A percentile compares a stretch with the other conserved stretches of the same genome.
These are phyloP conservation scores for Uronychia binucleata DNA, from an alignment of 73 alveolate genomes.

Conservation along the genomic window DNA sequence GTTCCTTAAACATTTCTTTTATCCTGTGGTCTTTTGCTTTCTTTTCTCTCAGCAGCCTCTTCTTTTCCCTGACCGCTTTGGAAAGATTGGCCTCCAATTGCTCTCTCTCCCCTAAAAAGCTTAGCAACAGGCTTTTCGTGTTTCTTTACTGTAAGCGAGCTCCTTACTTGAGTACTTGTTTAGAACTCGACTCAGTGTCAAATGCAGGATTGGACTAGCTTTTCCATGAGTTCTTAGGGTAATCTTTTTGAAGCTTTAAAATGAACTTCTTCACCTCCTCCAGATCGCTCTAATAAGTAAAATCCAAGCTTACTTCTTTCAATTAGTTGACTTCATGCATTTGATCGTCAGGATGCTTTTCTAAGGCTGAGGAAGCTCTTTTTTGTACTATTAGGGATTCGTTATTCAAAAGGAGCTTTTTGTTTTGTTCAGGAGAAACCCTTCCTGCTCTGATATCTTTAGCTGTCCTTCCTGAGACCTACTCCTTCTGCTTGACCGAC, in stretches of 20 bases:
- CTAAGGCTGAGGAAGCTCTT: neutral
- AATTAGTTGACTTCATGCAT: neutral
- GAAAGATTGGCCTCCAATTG: neutral
- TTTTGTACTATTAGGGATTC: no score
- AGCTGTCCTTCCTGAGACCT: no score
- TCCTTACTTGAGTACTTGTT: neutral
- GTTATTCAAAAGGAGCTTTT: no score
- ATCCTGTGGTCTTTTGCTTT: neutral
- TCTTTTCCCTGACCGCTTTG: neutral
- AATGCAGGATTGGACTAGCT: no score
- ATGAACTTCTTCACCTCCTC: neutral
- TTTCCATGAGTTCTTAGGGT: neutral
- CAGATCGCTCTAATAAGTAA: neutral
- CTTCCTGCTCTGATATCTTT: no score
- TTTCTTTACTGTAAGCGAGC: neutral
- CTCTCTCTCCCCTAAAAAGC: neutral
- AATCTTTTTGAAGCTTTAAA: neutral
- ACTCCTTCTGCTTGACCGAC: no score
- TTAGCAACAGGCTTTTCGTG: neutral
- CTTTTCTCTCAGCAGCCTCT: neutral
- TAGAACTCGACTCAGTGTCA: neutral
- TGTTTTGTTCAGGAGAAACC: no score
- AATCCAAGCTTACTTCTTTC: neutral
- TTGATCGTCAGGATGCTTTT: neutral
- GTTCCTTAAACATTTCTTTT: neutral